Base-by-base conservation (phyloP, 306 rosid genomes). In the Trifolium pratense region DNA sequence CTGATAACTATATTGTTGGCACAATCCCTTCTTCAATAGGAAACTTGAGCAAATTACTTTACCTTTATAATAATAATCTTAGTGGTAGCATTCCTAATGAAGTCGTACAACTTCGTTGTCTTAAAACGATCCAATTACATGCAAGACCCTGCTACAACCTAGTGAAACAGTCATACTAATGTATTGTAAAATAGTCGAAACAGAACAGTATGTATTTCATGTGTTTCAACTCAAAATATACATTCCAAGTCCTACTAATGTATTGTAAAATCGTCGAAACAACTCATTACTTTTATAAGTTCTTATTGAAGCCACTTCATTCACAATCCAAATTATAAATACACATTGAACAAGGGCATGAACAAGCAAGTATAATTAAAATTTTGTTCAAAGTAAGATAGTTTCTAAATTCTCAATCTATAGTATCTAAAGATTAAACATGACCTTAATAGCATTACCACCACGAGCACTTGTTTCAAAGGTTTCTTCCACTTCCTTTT, bases 391-490 rank as follows among this genome's bases (percentile, higher is more conserved):
- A n/a, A n/a, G n/a, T n/a, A n/a, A n/a, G n/a, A n/a, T n/a, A 42
- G 20, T 9, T 59, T 66, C 56, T 8, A 46, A 56, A 37, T 26
- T 59, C 1, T 7, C 34, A 73, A n/a, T 5, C 3, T 48, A 52
- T 52, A 59, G 6, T 25, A 3, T 75, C 79, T 80, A 89, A 36
- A 94, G 86, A 81, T 91, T 94, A 83, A 94, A 94, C 97, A 94
- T 94, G 77, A 91, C 98, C 86, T 94, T 93, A 36, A 91, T 93
- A 52, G 98, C 97, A 61, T 73, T 80, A 64, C 97, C 97, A 15
- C 98, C 98, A 51, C 91, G 80, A 68, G 98, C 98, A 79, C 97
- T 93, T n/a, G 96, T 91, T 83, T 88, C 97, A 56, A 93, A 94
- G 10, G 95, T 96, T 39, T 89, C 92, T 85, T 88, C 98, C 51